Conservation (phyloP, 257 asterid genomes). For the Galeopsis tetrahit region DNA sequence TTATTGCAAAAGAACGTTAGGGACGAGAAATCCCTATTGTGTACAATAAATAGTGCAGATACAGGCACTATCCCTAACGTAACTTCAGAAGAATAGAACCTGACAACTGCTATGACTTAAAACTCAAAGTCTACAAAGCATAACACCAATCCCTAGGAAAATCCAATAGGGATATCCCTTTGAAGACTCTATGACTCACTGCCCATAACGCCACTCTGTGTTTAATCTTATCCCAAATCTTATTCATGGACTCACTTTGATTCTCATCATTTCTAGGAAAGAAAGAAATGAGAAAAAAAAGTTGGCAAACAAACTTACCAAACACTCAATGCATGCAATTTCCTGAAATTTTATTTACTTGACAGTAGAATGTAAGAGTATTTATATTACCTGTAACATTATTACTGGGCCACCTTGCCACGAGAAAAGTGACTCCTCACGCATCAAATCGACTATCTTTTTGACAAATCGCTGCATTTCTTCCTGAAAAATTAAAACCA, state of each 20-base stretch:
- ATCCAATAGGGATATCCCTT: no score
- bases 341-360: background rate
- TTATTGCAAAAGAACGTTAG: no score
- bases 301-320: background rate
- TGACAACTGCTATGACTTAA: no score
- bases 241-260: background rate
- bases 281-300: background rate
- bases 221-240: no score
- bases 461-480: constrained; percentile 93
- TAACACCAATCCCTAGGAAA: no score
- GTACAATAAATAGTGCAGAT: no score
- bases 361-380: constrained; percentile 31
- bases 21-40: no score
- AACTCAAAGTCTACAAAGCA: no score
- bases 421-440: constrained; percentile 71
- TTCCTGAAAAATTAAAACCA: constrained; percentile 52
- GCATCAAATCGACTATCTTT: constrained; percentile 88
- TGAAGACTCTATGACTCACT: no score
- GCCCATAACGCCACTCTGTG: no score
- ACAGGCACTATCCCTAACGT: no score
- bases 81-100: no score
- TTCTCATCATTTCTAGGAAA: constrained; percentile 17
- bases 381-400: constrained; percentile 69
- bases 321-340: constrained; percentile 16
- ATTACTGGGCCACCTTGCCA: constrained; percentile 99